Evolutionary conservation across 345 rosid species (phyloP).

Genomic region (Gossypium stocksii): DNA sequence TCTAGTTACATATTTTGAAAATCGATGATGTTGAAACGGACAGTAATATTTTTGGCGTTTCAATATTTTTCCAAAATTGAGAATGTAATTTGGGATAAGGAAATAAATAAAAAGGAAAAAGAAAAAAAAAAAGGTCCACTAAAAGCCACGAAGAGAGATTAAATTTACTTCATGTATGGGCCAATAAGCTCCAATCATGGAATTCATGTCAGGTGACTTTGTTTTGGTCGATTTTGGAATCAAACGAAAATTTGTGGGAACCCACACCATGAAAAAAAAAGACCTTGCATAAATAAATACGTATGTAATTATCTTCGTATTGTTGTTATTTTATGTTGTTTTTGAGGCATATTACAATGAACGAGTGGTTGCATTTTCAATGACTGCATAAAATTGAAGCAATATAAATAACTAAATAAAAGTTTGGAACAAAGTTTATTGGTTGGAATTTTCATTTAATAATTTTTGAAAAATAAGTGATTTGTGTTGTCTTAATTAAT

Average conservation of each 20-base stretch:
- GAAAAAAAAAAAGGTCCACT: neutral
- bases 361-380: too few relatives aligned
- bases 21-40: neutral
- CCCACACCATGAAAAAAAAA: constrained; percentile 6
- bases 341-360: too few relatives aligned
- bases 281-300: neutral
- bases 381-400: too few relatives aligned
- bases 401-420: too few relatives aligned
- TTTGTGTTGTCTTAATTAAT: neutral
- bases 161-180: constrained; percentile 11
- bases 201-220: constrained; percentile 10
- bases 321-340: too few relatives aligned
- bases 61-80: neutral
- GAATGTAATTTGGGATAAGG: constrained; percentile 8
- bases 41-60: neutral
- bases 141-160: neutral
- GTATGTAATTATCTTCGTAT: neutral
- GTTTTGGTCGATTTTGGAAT: constrained; percentile 11
- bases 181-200: constrained; percentile 16
- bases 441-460: neutral
- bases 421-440: neutral
- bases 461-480: neutral
- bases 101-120: neutral
- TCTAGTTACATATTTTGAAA: neutral
- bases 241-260: constrained; percentile 13